Percentiles rank a stretch among this genome's conserved stretches.
Evolutionary conservation across 305 asterid genomes (phyloP).

Genomic region (Petunia hybrid): DNA sequence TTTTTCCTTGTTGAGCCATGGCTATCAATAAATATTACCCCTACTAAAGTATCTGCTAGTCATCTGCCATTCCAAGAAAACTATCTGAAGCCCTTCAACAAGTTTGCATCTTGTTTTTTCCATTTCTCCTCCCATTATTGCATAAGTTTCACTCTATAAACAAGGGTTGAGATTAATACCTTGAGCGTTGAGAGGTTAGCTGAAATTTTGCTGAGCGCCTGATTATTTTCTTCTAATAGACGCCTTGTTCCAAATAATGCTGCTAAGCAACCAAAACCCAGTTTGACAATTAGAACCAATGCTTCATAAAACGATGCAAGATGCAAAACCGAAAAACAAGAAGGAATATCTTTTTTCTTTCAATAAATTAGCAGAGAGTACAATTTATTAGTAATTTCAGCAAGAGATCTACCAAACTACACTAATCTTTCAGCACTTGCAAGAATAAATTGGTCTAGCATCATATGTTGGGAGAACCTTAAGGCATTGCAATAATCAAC

Average conservation of each 20-base stretch:
- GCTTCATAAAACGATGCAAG: conserved; percentile 33
- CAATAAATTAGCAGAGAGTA: background rate
- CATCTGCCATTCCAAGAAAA: conserved; percentile 17
- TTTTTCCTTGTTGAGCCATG: background rate
- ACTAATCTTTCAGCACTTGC: background rate
- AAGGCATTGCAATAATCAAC: conserved; percentile 14
- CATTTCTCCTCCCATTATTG: background rate
- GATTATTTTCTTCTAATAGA: conserved; percentile 79
- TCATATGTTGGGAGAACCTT: background rate
- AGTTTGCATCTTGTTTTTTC: background rate
- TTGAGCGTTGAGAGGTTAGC: conserved; percentile 70
- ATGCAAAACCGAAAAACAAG: conserved; percentile 15
- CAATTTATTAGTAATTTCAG: conserved; percentile 7
- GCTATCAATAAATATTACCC: conserved; percentile 7
- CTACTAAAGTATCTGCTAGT: background rate
- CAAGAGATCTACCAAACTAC: background rate
- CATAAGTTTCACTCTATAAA: conserved; percentile 21
- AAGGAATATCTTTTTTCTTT: background rate
- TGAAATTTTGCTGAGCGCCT: conserved; percentile 70
- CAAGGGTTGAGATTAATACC: conserved; percentile 53
- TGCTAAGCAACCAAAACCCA: conserved; percentile 45
- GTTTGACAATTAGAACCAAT: conserved; percentile 28
- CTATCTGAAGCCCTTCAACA: background rate
- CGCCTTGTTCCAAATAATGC: conserved; percentile 62
- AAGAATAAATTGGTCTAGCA: conserved; percentile 7